phyloP scores from a whole-genome alignment of 1,284 basidiomycete species.

The Apiotrichum veenhuisii region DNA sequence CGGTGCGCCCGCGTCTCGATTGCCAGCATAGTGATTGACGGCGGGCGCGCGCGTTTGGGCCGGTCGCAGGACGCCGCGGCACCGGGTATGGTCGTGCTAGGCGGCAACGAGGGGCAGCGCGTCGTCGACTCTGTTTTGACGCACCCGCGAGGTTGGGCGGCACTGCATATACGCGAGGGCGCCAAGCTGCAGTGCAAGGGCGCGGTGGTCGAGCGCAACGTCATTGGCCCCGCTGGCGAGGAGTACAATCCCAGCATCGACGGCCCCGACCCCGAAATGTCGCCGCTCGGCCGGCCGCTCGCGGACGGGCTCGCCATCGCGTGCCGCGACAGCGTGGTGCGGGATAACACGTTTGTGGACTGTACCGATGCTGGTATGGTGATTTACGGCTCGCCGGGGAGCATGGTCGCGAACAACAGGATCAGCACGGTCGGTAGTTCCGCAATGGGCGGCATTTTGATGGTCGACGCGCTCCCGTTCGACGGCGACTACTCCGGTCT shows the following conservation, averaged over 20 bases:
- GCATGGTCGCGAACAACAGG: conserved; percentile 46
- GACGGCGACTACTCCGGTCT: conserved; percentile 49
- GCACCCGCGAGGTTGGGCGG: conserved; percentile 49
- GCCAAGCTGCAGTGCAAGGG: conserved; percentile 45
- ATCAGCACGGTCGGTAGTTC: conserved; percentile 37
- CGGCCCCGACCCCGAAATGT: conserved; percentile 48
- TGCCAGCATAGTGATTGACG: conserved; percentile 46
- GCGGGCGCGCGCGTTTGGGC: conserved; percentile 39
- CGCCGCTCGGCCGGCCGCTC: conserved; percentile 46
- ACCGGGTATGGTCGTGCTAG: conserved; percentile 43
- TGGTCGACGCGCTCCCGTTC: conserved; percentile 51
- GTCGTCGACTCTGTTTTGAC: conserved; percentile 36
- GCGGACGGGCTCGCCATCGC: conserved; percentile 49
- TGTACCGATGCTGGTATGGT: conserved; percentile 49
- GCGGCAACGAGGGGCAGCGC: conserved; percentile 48
- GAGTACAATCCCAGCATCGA: conserved; percentile 46
- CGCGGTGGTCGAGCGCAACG: conserved; percentile 45
- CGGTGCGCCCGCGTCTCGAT: conserved; percentile 48
- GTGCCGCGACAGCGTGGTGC: conserved; percentile 43
- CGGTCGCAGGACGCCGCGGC: conserved; percentile 27
- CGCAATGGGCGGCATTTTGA: conserved; percentile 52
- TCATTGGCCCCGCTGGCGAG: conserved; percentile 49
- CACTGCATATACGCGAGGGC: conserved; percentile 49
- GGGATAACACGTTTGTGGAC: conserved; percentile 47
- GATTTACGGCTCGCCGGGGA: conserved; percentile 52